phyloP scores from a whole-genome alignment of 331 rosid species.

The Prunus yedoensis region DNA sequence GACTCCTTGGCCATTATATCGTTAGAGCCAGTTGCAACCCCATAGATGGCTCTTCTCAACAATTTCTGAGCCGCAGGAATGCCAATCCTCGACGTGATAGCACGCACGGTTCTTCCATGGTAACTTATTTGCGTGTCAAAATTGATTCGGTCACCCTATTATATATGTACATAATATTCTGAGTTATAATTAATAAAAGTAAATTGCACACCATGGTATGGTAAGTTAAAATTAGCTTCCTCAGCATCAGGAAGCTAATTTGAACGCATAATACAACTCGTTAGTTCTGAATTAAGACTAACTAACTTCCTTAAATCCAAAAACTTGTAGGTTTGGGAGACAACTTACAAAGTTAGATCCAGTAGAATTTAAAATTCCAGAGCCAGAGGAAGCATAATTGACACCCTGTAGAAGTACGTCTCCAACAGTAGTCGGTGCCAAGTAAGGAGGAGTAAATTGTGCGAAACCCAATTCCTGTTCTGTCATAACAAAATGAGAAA shows the following conservation, averaged over 20 bases:
- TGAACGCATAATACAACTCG: not conserved
- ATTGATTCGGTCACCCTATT: not conserved
- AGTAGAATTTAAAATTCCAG: not conserved
- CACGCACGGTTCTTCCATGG: not conserved
- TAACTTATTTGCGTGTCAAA: not conserved
- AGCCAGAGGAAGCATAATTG: not conserved
- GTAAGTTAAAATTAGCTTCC: too few species aligned
- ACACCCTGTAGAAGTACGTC: not conserved
- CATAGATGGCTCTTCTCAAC: not conserved
- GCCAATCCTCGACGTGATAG: not conserved
- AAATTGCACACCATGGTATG: too few species aligned
- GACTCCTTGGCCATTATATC: not conserved
- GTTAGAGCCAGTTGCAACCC: not conserved
- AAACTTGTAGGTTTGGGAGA: not conserved
- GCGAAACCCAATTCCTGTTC: not conserved
- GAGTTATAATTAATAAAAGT: too few species aligned
- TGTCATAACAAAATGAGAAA: not conserved
- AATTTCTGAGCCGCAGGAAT: not conserved
- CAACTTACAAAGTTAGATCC: not conserved
- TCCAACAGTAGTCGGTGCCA: not conserved
- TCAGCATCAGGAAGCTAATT: too few species aligned
- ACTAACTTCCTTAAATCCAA: not conserved
- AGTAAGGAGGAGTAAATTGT: not conserved
- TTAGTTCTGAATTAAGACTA: not conserved
- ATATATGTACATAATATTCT: too few species aligned